A percentile compares a stretch with the other conserved stretches of the same genome.
Conservation (phyloP, 2,329 filamentous ascomycete genomes). For the Pyrenophora graminea region DNA sequence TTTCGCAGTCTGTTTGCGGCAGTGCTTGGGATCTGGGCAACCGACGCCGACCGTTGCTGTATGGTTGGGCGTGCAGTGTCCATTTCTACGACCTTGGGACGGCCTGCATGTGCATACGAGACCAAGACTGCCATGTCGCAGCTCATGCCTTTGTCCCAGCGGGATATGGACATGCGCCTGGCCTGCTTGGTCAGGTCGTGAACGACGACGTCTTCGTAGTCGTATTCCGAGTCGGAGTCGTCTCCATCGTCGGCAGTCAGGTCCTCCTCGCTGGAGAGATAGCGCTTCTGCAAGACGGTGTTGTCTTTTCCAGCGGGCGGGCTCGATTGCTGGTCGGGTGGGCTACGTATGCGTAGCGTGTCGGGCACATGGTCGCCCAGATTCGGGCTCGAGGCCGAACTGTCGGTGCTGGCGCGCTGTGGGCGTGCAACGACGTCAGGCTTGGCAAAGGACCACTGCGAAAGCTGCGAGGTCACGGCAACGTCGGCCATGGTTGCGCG, state of each 20-base stretch:
- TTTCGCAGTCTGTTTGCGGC: conserved; percentile 36
- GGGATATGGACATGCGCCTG: conserved; percentile 39
- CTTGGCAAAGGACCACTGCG: conserved; percentile 47
- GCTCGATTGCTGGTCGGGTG: conserved; percentile 18
- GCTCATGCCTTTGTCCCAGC: conserved; percentile 41
- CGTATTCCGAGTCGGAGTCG: conserved; percentile 31
- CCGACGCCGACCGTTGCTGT: conserved; percentile 40
- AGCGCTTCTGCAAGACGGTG: conserved; percentile 41
- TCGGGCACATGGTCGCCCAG: conserved; percentile 43
- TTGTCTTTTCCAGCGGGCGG: conserved; percentile 26
- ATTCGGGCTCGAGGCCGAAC: conserved; percentile 42
- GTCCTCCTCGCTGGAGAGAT: conserved; percentile 47
- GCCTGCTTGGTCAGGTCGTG: conserved; percentile 37
- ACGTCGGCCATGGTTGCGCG: conserved; percentile 38
- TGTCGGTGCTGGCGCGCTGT: conserved; percentile 35
- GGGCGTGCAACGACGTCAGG: conserved; percentile 28
- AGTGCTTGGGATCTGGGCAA: conserved; percentile 36
- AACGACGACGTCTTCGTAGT: conserved; percentile 39
- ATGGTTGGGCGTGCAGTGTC: conserved; percentile 25
- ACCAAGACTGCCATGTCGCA: conserved; percentile 46
- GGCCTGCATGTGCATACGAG: conserved; percentile 44
- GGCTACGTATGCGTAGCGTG: conserved; percentile 40
- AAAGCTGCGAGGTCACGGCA: conserved; percentile 39
- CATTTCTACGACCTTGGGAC: conserved; percentile 46
- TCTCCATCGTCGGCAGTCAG: conserved; percentile 42